Percentiles rank a stretch among this genome's conserved stretches.
These are phyloP conservation scores for Xylariales sp. DNA, from an alignment of 2,329 filamentous ascomycete species.

Conservation along the genomic window DNA sequence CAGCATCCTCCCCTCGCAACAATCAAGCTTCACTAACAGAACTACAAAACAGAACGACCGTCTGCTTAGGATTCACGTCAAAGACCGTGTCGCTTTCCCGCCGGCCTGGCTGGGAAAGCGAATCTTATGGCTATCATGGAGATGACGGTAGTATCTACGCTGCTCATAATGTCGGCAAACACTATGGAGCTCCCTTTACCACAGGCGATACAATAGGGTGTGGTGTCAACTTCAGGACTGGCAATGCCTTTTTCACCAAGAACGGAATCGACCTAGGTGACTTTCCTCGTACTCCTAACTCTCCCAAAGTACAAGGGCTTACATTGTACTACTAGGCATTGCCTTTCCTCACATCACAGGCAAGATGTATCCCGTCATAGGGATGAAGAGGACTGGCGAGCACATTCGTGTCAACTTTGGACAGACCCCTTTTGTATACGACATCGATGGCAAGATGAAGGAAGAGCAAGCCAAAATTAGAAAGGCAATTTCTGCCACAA, in stretches of 20 bases:
- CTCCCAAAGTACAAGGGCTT: no score
- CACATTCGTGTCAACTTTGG: constrained; percentile 62
- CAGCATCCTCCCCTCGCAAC: constrained; percentile 16
- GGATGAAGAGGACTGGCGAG: constrained; percentile 62
- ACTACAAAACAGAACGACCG: constrained; percentile 42
- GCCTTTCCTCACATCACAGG: constrained; percentile 66
- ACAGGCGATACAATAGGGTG: constrained; percentile 58
- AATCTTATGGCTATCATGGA: constrained; percentile 66
- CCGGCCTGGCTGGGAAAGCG: constrained; percentile 62
- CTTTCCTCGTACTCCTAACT: constrained; percentile 18
- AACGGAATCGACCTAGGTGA: constrained; percentile 55
- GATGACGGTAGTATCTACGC: constrained; percentile 61
- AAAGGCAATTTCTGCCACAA: constrained; percentile 53
- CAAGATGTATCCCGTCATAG: constrained; percentile 62
- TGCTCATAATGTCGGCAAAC: constrained; percentile 50
- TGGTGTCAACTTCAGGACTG: constrained; percentile 60
- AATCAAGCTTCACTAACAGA: neutral
- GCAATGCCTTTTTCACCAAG: constrained; percentile 64
- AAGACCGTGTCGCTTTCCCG: constrained; percentile 49
- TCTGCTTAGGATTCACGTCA: constrained; percentile 58
- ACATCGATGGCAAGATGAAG: constrained; percentile 83
- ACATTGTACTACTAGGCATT: constrained; percentile 46
- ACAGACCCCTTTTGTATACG: constrained; percentile 76
- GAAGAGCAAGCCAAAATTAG: constrained; percentile 62
- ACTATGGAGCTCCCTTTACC: constrained; percentile 53